Evolutionary conservation across 1,284 basidiomycete species (phyloP), one percentile per base, ranked within the genome.

Genomic region (Ceratobasidium sp.): DNA sequence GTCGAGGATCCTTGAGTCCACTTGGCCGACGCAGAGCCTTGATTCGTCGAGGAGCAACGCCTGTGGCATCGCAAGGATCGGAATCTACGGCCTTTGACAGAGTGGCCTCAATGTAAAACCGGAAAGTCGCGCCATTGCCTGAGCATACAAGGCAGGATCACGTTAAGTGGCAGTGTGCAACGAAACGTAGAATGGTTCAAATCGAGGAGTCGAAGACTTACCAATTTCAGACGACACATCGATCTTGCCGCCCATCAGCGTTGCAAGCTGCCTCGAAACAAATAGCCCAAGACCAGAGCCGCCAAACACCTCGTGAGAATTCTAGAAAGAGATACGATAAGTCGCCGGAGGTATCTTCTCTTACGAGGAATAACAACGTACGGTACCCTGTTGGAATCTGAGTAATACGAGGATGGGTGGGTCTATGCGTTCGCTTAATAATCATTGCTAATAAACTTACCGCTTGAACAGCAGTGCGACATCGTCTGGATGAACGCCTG

Each of bases 271-370:
- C 37, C 81, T 80, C 13, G 79, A 81, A 28, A 82, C 80, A 74
- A 81, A 81, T 5, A 81, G 76, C 42, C 81, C 81, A 39, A 82
- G 78, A 17, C 81, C 81, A n/a, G 81, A 81, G 13, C 81, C 81
- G n/a, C 81, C 81, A 66, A 82, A 82, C 11, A 82, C 81, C 42
- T 81, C 80, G 60, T 81, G 80, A 56, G 80, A 81, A 51, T 81
- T 80, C 78, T 79, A 51, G 13, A 64, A 15, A 35, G 15, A 39
- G 47, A 73, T 76, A 53, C 67, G 47, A 54, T 45, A 37, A 37
- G 45, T 47, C 33, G n/a, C 17, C 53, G 23, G 53, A 15, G 42
- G 26, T 64, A 47, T 33, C 8, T 39, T 47, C 37, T 10, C 37
- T 26, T 26, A 61, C 58, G 51, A 60, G 20, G 58, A 60, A 47